Conservation (phyloP, 768 basidiomycete species). For the Pisolithus orientalis region DNA sequence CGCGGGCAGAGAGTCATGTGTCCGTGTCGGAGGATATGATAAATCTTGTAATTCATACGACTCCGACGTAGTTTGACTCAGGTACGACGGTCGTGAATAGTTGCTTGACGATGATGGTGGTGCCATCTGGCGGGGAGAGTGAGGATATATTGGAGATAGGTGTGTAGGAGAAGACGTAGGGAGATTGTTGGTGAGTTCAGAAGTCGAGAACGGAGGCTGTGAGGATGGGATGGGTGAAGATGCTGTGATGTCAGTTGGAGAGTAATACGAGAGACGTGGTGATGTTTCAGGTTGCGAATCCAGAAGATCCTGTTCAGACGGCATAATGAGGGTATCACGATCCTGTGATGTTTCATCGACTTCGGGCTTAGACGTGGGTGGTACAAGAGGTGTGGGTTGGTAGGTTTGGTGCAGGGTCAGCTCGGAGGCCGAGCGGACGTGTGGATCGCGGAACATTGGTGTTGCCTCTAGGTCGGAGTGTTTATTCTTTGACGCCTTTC, state of each 20-base stretch:
- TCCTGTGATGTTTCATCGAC: constrained; percentile 8
- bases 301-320: constrained; percentile 10
- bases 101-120: constrained; percentile 1
- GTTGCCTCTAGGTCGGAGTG: constrained; percentile 48
- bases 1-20: constrained; percentile 2
- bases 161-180: constrained; percentile 26
- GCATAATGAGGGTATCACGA: constrained; percentile 1
- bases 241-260: constrained; percentile 41
- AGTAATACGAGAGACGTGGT: constrained; percentile 54
- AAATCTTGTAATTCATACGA: constrained; percentile 36
- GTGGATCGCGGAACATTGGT: constrained; percentile 66
- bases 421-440: constrained; percentile 62
- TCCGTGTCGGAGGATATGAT: constrained; percentile 2
- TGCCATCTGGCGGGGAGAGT: background rate
- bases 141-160: constrained; percentile 4
- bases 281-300: constrained; percentile 16
- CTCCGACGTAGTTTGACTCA: constrained; percentile 12
- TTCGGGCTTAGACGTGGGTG: constrained; percentile 16
- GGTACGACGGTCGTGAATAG: constrained; percentile 1
- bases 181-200: constrained; percentile 36
- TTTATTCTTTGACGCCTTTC: constrained; percentile 44
- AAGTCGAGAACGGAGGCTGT: constrained; percentile 39
- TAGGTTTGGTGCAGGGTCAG: constrained; percentile 38
- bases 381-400: constrained; percentile 36
- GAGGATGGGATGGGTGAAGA: constrained; percentile 56